Evolutionary conservation across 116 monocot species (phyloP), one percentile per base, ranked within the genome.

Genomic region (Posidonia oceanica): DNA sequence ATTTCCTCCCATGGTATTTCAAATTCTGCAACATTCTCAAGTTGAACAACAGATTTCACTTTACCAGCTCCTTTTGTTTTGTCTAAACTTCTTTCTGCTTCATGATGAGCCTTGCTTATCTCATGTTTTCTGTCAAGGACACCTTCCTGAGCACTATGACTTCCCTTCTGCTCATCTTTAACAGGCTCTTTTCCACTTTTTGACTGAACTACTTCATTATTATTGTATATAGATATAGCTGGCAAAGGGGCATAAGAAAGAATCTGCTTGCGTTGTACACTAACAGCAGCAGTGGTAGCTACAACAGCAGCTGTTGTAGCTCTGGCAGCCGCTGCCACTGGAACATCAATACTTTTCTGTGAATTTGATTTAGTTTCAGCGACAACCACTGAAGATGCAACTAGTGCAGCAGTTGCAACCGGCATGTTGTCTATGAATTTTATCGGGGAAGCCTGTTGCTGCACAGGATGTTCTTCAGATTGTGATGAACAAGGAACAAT

Each of bases 1-100:
- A 90, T 79, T 60, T 90, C 90, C n/a, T 90, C 90, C 90, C 90
- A 90, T 67, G 38, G 73, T 59, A 90, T 90, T 65, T 86, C 90
- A 70, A 80, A 70, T 61, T 90, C 90, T 21, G 75, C 81, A 72
- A 90, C 86, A 60, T 90, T 86, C 44, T 86, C 79, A 61, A 83
- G 75, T 37, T 81, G 57, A 65, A 71, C 69, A 68, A 84, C 90
- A 79, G 90, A 90, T 74, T 79, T 90, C 17, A 71, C 63, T 54
- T 82, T 81, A 59, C 78, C 86, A 77, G 74, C 71, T 18, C 77
- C 86, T 66, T 77, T 74, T 70, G 86, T 83, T 63, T 77, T 90
- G 51, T 82, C 77, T 59, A 86, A 86, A 68, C 16, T 78, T 73
- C 81, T 75, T 51, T 80, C 80, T 13, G 37, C 41, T 69, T 83